These are phyloP conservation scores for Diaporthe sp. DNA, from an alignment of 2,329 filamentous ascomycete species.

Conservation along the genomic window DNA sequence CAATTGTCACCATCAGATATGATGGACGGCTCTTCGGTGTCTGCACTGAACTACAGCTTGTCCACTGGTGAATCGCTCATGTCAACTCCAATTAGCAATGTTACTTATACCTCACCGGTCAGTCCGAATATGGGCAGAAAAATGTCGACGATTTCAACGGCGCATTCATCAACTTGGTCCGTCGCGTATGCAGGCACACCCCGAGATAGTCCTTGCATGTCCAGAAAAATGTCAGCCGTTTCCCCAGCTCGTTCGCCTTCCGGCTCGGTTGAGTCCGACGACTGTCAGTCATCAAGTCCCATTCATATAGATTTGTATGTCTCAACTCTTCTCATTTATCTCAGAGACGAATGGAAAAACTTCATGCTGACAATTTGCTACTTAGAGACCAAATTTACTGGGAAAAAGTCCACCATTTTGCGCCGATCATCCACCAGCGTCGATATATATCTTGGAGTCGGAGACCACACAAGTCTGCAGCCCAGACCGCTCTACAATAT, in stretches of 20 bases:
- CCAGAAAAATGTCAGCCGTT: background rate
- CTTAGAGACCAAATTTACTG: background rate
- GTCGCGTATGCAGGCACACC: background rate
- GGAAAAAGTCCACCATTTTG: background rate
- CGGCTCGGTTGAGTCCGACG: background rate
- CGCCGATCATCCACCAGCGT: background rate
- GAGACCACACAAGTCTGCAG: background rate
- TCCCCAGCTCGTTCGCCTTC: background rate
- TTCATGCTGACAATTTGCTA: background rate
- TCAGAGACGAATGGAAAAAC: background rate
- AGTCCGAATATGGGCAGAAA: background rate
- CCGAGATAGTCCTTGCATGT: background rate
- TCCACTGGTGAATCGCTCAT: background rate
- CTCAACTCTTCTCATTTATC: background rate
- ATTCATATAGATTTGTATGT: background rate
- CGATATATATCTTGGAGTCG: background rate
- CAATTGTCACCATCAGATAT: background rate
- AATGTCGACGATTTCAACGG: background rate
- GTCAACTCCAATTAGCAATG: background rate
- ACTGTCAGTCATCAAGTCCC: background rate
- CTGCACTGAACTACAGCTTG: background rate
- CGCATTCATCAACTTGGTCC: background rate
- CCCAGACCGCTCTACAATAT: background rate
- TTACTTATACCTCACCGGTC: background rate
- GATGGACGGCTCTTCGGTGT: background rate